A percentile compares a stretch with the other conserved stretches of the same genome.
These are phyloP conservation scores for Allium cepa DNA, from an alignment of 106 monocot species.

Conservation along the genomic window DNA sequence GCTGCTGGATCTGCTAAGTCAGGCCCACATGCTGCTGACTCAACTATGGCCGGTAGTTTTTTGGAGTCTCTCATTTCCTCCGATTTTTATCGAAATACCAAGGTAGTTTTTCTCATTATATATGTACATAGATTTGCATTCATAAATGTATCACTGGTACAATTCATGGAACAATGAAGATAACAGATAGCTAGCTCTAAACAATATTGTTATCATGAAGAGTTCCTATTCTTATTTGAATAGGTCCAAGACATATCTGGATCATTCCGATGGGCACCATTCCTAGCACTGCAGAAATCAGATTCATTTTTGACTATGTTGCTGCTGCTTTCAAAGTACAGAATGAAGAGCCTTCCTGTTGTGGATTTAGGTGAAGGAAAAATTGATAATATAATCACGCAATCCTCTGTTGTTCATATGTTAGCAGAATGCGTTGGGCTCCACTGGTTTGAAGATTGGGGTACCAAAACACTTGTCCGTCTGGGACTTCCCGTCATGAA, in stretches of 20 bases:
- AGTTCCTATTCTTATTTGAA: background rate
- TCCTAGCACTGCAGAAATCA: slow-evolving; percentile 85
- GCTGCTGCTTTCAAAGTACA: slow-evolving; percentile 80
- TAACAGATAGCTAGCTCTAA: too few species aligned
- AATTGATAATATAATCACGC: slow-evolving; percentile 90
- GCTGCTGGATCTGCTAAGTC: slow-evolving; percentile 21
- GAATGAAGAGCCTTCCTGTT: slow-evolving; percentile 95
- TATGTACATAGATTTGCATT: background rate
- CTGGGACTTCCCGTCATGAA: slow-evolving; percentile 76
- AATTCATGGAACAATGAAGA: too few species aligned
- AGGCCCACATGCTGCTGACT: slow-evolving; percentile 21
- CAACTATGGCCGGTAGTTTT: slow-evolving; percentile 64
- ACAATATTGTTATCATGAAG: too few species aligned
- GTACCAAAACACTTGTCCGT: slow-evolving; percentile 62
- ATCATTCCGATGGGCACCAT: slow-evolving; percentile 95
- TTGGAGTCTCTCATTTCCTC: slow-evolving; percentile 79
- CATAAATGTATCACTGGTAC: too few species aligned
- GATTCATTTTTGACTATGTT: slow-evolving; percentile 93
- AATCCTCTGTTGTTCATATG: slow-evolving; percentile 91
- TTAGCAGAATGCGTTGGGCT: slow-evolving; percentile 92
- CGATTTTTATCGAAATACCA: slow-evolving; percentile 81
- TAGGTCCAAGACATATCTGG: slow-evolving; percentile 91
- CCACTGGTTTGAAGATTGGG: slow-evolving; percentile 94
- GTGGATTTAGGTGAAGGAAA: slow-evolving; percentile 83
- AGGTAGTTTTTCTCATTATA: slow-evolving; percentile 30